Evolutionary conservation across 768 basidiomycete species (phyloP), one percentile per base, ranked within the genome.

Genomic region (Boletus pseudopeckii): DNA sequence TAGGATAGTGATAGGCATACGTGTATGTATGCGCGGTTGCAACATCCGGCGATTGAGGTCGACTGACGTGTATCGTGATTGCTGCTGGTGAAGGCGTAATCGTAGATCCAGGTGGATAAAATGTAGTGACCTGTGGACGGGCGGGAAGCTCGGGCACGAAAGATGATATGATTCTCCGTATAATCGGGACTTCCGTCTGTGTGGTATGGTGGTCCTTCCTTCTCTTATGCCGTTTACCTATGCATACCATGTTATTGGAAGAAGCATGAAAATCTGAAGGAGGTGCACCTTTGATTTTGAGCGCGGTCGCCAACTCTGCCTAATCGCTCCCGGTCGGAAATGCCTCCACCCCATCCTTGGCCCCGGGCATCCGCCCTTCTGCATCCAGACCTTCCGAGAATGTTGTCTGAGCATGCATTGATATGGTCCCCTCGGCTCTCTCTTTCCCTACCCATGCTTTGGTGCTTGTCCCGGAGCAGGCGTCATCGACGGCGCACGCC

Each of bases 141-240:
- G 62, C 68, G 6, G 62, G 75, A 0, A 76, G 74, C 15, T 87
- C 83, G 6, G 84, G 84, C 9, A 80, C 81, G 42, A 89, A 75
- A 33, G 33, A 48, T 15, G 22, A 5, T 71, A 82, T 37, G 63
- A 88, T 86, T 80, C 81, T 28, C 81, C 24, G 77, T 58, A 59
- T 88, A 90, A 68, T 89, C 83, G 36, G 90, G 72, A 66, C 88
- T 90, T n/a, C 89, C 88, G 64, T 91, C 88, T 17, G 80, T 64
- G 28, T n/a, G n/a, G n/a, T 77, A 76, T 1, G 88, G 89, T 17
- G 85, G 86, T 1, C 89, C 89, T n/a, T n/a, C n/a, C n/a, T n/a
- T n/a, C n/a, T 22, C 22, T 22, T 22, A 22, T 22, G 4, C 24
- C 81, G 79, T 60, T 90, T 89, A 18, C 86, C 88, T 58, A 5